These are phyloP conservation scores for Vicia sativa DNA, from an alignment of 306 rosid genomes.

Conservation along the genomic window DNA sequence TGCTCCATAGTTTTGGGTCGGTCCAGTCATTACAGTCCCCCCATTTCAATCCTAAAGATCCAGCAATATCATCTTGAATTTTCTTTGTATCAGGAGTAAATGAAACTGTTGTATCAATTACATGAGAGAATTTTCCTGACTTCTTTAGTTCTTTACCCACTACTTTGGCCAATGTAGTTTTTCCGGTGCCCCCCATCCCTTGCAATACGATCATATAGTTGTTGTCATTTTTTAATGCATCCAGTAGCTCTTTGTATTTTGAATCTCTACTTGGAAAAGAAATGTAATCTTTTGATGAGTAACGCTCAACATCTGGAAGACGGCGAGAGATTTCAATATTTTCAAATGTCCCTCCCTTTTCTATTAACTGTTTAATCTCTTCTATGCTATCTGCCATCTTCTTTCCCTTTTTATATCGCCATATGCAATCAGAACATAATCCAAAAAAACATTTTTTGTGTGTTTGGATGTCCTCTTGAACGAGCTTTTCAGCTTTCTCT, in stretches of 20 bases:
- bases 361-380: neutral
- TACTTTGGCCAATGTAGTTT: slow-evolving; percentile 26
- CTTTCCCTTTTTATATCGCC: slow-evolving; percentile 21
- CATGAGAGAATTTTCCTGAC: neutral
- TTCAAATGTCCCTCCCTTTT: neutral
- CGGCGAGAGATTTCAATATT: neutral
- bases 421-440: slow-evolving; percentile 9
- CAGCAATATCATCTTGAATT: neutral
- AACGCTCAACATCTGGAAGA: neutral
- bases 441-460: slow-evolving; percentile 13
- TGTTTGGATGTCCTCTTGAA: neutral
- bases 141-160: neutral
- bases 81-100: neutral
- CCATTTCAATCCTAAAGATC: neutral
- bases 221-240: neutral
- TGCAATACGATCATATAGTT: neutral
- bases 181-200: slow-evolving; percentile 35
- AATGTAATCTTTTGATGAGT: neutral
- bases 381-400: neutral
- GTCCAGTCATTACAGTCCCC: neutral
- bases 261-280: neutral
- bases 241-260: neutral
- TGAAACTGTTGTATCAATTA: neutral
- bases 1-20: neutral
- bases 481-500: neutral